Evolutionary conservation across 2,329 filamentous ascomycete species (phyloP), one percentile per base, ranked within the genome.

Genomic region (Aspergillus sp.): DNA sequence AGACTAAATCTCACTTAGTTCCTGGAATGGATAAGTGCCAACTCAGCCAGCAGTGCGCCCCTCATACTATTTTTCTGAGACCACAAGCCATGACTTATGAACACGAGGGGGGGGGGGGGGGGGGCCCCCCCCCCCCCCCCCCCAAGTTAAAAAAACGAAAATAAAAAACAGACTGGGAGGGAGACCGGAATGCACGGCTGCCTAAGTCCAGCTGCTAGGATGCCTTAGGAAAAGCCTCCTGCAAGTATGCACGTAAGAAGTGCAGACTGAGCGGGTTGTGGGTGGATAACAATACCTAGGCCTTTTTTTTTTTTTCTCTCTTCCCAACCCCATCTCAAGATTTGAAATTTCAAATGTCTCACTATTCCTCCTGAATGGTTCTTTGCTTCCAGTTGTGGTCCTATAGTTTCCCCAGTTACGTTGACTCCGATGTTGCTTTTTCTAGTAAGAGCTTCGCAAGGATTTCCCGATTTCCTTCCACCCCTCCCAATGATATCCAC

Each of bases 71-170:
- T 19, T 38, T 41, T 41, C 36, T 59, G 28, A 38, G 43, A 59
- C 23, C 28, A 38, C 23, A 28, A 53, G 41, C 21, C 38, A 23
- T 55, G 49, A 39, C 32, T 32, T 39, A 32, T 23, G 45, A 59
- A 59, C 58, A 59, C 58, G 51, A 59, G 52, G 52, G 52, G 52
- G 25, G 10, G 7, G n/a, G n/a, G n/a, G n/a, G n/a, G n/a, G n/a
- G n/a, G n/a, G n/a, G n/a, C n/a, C n/a, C n/a, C n/a, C n/a, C n/a
- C n/a, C n/a, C n/a, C n/a, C n/a, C n/a, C n/a, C n/a, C n/a, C n/a
- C n/a, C n/a, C n/a, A 28, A 55, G 32, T 13, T 4, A 36, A 13
- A 36, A 36, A 13, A 13, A 13, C 5, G 13, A 5, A 36, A 36
- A 36, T 5, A 36, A 13, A 36, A 36, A 21, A 21, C 45, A 50